Evolutionary conservation across 257 asterid species (phyloP).

Genomic region (Scutellaria minor): DNA sequence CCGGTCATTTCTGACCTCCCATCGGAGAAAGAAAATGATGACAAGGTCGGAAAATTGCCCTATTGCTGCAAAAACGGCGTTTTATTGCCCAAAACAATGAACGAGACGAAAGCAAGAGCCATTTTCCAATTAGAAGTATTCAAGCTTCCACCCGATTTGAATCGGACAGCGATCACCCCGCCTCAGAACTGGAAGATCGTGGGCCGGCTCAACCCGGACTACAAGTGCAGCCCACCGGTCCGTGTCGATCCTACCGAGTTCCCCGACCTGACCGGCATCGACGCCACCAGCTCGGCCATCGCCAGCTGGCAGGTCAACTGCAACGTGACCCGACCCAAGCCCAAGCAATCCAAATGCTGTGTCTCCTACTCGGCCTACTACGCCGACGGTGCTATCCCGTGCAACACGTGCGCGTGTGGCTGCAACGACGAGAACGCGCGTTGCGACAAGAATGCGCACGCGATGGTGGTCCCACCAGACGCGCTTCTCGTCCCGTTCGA

Average conservation of each 20-base stretch:
- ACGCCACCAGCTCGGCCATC: conserved; percentile 50
- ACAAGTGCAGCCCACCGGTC: conserved; percentile 77
- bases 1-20: conserved; percentile 85
- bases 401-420: conserved; percentile 93
- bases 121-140: conserved; percentile 82
- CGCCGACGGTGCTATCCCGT: conserved; percentile 65
- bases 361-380: conserved; percentile 88
- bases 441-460: conserved; percentile 46
- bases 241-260: conserved; percentile 68
- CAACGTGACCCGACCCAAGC: conserved; percentile 73
- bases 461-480: conserved; percentile 67
- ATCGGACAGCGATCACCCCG: conserved; percentile 72
- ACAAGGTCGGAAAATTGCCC: conserved; percentile 77
- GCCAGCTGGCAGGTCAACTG: conserved; percentile 87
- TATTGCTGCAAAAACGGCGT: conserved; percentile 78
- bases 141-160: conserved; percentile 83
- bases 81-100: conserved; percentile 71
- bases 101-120: conserved; percentile 66
- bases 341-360: conserved; percentile 64
- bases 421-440: conserved; percentile 51
- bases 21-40: conserved; percentile 59
- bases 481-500: conserved; percentile 78
- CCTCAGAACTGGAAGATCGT: conserved; percentile 82
- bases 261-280: conserved; percentile 75
- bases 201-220: conserved; percentile 72